Percentiles rank a stretch among this genome's conserved stretches.
These are phyloP conservation scores for Brassica cretica DNA, from an alignment of 345 rosid species.

Conservation along the genomic window DNA sequence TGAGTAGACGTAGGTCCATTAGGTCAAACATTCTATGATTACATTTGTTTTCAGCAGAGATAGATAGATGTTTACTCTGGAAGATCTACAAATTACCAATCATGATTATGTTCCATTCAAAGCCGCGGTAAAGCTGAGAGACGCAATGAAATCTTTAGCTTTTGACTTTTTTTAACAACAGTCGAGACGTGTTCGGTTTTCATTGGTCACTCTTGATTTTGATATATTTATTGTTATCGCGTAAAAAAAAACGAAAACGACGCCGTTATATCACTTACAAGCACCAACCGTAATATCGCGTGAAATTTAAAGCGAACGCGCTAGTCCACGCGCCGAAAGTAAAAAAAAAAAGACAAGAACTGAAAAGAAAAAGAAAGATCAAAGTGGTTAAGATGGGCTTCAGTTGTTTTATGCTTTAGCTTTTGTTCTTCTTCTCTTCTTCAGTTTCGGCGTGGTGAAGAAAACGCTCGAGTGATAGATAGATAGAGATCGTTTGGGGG, in stretches of 20 bases:
- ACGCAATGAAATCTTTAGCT: constrained; percentile 19
- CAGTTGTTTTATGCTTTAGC: constrained; percentile 37
- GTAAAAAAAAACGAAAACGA: constrained; percentile 12
- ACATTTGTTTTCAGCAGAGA: constrained; percentile 24
- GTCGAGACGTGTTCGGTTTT: not conserved
- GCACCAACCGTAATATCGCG: constrained; percentile 30
- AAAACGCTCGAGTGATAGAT: constrained; percentile 11
- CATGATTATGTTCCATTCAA: constrained; percentile 37
- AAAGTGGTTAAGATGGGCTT: constrained; percentile 36
- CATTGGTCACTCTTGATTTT: not conserved
- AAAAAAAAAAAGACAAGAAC: constrained; percentile 12
- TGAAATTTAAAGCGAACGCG: constrained; percentile 12
- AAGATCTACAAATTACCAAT: constrained; percentile 24
- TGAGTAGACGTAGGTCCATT: constrained; percentile 26
- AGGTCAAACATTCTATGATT: constrained; percentile 30
- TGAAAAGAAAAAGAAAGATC: constrained; percentile 23
- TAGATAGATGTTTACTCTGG: not conserved
- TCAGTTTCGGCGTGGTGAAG: constrained; percentile 39
- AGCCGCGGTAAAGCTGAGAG: constrained; percentile 31
- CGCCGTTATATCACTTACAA: not conserved
- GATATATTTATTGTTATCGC: constrained; percentile 13
- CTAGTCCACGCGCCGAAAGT: constrained; percentile 35
- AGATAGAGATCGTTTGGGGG: not conserved
- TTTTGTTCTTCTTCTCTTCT: not conserved
- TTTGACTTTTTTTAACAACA: constrained; percentile 2